A percentile compares a stretch with the other conserved stretches of the same genome.
Conservation (phyloP, 2,329 filamentous ascomycete species). For the Fusarium secorum region DNA sequence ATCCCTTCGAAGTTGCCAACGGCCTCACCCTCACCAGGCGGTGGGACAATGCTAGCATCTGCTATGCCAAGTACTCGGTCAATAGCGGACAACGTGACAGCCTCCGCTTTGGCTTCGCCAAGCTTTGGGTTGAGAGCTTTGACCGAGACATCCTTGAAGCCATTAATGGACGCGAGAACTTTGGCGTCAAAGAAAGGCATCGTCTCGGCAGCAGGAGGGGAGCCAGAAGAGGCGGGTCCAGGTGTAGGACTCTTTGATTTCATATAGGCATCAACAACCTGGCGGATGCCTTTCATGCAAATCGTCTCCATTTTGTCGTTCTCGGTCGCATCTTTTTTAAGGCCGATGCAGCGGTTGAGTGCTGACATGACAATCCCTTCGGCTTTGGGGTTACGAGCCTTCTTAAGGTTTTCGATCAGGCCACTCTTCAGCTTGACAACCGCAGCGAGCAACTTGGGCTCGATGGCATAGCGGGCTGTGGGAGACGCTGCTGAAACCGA, state of each 20-base stretch:
- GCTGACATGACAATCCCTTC: constrained; percentile 62
- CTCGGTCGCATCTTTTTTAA: constrained; percentile 55
- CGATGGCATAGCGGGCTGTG: constrained; percentile 51
- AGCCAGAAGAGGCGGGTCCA: constrained; percentile 39
- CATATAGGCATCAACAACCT: constrained; percentile 55
- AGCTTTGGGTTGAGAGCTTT: constrained; percentile 52
- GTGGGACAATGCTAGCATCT: constrained; percentile 52
- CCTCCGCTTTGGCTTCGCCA: constrained; percentile 54
- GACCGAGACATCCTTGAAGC: constrained; percentile 57
- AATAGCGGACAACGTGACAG: constrained; percentile 58
- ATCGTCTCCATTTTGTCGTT: constrained; percentile 58
- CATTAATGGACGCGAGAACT: constrained; percentile 52
- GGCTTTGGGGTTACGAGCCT: constrained; percentile 52
- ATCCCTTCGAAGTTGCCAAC: constrained; percentile 50
- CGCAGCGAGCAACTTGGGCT: constrained; percentile 53
- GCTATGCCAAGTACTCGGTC: constrained; percentile 59
- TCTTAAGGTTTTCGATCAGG: constrained; percentile 55
- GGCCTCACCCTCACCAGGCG: constrained; percentile 45
- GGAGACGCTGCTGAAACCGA: constrained; percentile 40
- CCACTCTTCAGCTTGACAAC: constrained; percentile 58
- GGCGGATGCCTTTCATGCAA: constrained; percentile 53
- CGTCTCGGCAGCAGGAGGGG: constrained; percentile 32
- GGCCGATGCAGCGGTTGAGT: constrained; percentile 59
- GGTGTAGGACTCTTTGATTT: constrained; percentile 49
- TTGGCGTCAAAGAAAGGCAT: constrained; percentile 49